Conservation (phyloP, 2,329 filamentous ascomycete species). For the Neospermospora avenae region DNA sequence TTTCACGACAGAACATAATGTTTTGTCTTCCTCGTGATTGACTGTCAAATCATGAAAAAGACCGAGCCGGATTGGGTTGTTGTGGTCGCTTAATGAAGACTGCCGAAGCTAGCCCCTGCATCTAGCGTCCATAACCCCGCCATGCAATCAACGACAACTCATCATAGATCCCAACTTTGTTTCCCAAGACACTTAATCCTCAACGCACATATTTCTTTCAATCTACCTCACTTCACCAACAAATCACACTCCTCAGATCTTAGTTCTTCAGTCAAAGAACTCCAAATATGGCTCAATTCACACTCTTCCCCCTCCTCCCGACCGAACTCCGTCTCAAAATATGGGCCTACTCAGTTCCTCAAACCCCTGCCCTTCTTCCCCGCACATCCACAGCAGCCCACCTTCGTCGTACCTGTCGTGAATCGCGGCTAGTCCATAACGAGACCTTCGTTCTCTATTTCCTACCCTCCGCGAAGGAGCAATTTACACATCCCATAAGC, state of each 20-base stretch:
- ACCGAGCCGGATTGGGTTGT: not conserved
- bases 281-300: not conserved
- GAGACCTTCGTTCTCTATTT: constrained; percentile 4
- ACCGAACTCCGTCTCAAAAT: constrained; percentile 6
- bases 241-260: no score
- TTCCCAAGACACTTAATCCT: no score
- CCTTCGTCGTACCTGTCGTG: not conserved
- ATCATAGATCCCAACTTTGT: not conserved
- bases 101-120: not conserved
- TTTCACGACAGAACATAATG: no score
- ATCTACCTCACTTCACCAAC: no score
- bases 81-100: not conserved
- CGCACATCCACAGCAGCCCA: not conserved
- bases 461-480: not conserved
- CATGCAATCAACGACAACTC: not conserved
- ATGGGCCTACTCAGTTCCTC: not conserved
- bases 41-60: no score
- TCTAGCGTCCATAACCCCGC: not conserved
- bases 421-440: constrained; percentile 1
- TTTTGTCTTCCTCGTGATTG: no score
- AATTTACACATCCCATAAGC: not conserved
- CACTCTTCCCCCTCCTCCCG: constrained; percentile 1
- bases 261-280: not conserved
- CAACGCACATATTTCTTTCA: no score
- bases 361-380: not conserved